These are phyloP conservation scores for Coniosporium tulheliwenetii DNA, from an alignment of 2,329 filamentous ascomycete genomes.

Conservation along the genomic window DNA sequence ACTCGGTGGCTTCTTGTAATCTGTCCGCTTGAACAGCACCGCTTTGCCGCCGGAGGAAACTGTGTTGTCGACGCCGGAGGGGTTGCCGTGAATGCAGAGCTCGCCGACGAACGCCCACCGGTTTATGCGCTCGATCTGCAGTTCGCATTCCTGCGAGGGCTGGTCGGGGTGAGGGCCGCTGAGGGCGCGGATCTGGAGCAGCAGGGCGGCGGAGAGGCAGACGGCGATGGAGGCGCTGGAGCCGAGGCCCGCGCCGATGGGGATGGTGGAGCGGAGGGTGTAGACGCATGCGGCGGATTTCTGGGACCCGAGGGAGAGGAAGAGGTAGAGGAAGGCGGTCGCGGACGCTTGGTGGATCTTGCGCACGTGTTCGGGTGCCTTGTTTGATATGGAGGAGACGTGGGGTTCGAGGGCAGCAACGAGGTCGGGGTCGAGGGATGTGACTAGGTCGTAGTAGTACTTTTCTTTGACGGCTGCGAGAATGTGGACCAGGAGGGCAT, in stretches of 20 bases:
- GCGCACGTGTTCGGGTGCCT: conserved; percentile 51
- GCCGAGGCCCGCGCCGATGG: conserved; percentile 78
- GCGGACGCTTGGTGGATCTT: conserved; percentile 77
- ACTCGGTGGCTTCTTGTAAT: conserved; percentile 60
- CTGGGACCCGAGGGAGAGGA: conserved; percentile 69
- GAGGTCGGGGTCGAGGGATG: conserved; percentile 68
- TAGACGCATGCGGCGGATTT: conserved; percentile 72
- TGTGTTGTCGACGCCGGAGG: conserved; percentile 93
- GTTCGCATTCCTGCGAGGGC: conserved; percentile 67
- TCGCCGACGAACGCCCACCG: conserved; percentile 95
- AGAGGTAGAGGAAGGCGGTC: conserved; percentile 79
- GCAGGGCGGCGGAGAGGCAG: conserved; percentile 68
- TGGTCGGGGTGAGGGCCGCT: conserved; percentile 88
- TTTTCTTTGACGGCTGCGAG: conserved; percentile 74
- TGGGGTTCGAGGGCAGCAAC: conserved; percentile 68
- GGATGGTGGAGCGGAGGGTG: conserved; percentile 83
- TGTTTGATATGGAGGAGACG: conserved; percentile 52
- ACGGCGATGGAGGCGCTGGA: conserved; percentile 92
- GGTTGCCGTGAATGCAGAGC: conserved; percentile 94
- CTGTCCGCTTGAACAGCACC: conserved; percentile 70
- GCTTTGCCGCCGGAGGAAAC: conserved; percentile 88
- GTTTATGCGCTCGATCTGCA: conserved; percentile 91
- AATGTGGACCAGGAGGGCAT: conserved; percentile 79
- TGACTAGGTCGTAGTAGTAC: conserved; percentile 76
- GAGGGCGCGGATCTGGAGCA: conserved; percentile 76